A percentile compares a stretch with the other conserved stretches of the same genome.
Evolutionary conservation across 768 basidiomycete genomes (phyloP).

Genomic region (Auricularia cornea): DNA sequence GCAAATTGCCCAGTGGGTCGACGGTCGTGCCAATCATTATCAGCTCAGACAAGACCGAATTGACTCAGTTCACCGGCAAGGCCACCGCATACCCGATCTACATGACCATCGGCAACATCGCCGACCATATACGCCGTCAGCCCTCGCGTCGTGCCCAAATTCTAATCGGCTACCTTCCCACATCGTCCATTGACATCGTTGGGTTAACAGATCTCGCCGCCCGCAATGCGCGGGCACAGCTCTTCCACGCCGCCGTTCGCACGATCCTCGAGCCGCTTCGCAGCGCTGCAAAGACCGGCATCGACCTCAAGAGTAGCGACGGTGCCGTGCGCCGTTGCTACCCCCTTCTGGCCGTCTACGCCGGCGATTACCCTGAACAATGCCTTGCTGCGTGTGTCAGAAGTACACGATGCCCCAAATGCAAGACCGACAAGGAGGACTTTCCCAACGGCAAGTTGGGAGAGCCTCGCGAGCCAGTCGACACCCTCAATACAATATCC

Average conservation of each 20-base stretch:
- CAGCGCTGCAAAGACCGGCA: neutral
- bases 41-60: conserved; percentile 2
- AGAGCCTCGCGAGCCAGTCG: neutral
- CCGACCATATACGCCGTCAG: neutral
- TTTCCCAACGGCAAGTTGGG: conserved; percentile 1
- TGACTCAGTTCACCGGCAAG: neutral
- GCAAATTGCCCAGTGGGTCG: neutral
- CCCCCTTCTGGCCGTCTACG: conserved; percentile 3
- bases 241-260: neutral
- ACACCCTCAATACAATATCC: neutral
- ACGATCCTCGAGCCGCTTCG: neutral
- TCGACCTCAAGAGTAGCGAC: neutral
- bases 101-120: conserved; percentile 3
- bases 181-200: neutral
- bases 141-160: conserved; percentile 16
- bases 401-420: neutral
- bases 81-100: conserved; percentile 1
- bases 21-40: neutral
- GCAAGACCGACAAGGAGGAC: conserved; percentile 1
- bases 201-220: conserved; percentile 16
- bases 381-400: neutral
- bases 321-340: neutral
- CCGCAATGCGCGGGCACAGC: neutral
- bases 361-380: conserved; percentile 7
- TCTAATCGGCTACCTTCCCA: conserved; percentile 20